Base-by-base conservation (phyloP, 139 green algal species). In the Picochlorum sp. region DNA sequence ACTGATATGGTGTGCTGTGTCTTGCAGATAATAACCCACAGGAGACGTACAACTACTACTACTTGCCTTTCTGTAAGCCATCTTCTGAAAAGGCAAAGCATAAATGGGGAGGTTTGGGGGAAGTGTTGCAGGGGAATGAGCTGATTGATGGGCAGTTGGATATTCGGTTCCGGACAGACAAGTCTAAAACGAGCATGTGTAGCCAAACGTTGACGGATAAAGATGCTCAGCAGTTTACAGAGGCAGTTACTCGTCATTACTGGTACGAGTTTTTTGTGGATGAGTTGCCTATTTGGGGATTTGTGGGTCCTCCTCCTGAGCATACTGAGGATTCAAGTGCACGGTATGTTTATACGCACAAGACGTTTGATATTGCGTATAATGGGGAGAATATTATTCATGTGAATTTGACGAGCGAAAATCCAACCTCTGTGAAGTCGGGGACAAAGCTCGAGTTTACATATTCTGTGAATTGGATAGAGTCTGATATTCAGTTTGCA, bases 21-120 rank as follows among this genome's bases (percentile, higher is more conserved):
- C n/a, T 59, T 65, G 58, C 58, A 65, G 58, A 96, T 78, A 96
- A 98, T 77, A 98, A 98, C 68, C 92, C 92, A 2, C 82, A 96
- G 64, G 91, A 98, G 65, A 98, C 92, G 9, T 98, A 97, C 87
- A 98, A 98, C 69, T 98, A 96, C 65, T 91, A 95, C 72, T 77
- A 80, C 62, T 79, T 98, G 46, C 92, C 92, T 0, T 98, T 94
- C 76, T 98, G 92, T 77, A 85, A 88, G 57, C 76, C 80, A 14
- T 38, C 54, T 15, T 65, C 68, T 1, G 68, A 75, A 38, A 84
- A 82, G 57, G 69, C 82, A 1, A 69, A 84, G 57, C 92, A 94
- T 68, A 89, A 84, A 58, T 98, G 89, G 91, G 92, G 88, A 13
- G 91, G 90, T 5, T 78, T 98, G 18, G 92, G 92, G 2, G 92